Evolutionary conservation across 306 rosid species (phyloP).

Genomic region (Glycyrrhiza uralensis): DNA sequence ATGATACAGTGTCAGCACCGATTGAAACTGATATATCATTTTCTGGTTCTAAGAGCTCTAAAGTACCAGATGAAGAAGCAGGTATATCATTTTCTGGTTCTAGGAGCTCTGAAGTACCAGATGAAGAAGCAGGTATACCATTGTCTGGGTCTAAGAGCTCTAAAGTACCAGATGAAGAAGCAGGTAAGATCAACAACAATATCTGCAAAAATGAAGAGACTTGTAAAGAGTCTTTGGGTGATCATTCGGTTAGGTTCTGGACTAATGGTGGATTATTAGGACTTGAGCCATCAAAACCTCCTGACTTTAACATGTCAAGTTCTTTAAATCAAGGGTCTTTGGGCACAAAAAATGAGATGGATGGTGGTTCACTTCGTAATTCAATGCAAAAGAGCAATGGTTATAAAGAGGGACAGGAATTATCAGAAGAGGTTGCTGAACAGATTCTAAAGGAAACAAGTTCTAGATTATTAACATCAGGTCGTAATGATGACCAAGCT

Average conservation of each 20-base stretch:
- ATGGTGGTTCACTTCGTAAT: constrained; percentile 29
- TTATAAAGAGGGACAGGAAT: constrained; percentile 25
- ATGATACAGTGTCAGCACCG: constrained; percentile 40
- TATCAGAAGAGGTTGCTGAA: constrained; percentile 26
- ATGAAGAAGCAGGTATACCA: constrained; percentile 20
- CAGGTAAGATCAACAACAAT: constrained; percentile 31
- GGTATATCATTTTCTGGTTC: constrained; percentile 33
- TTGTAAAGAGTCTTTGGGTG: constrained; percentile 40
- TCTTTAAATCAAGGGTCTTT: constrained; percentile 38
- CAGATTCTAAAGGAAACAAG: constrained; percentile 34
- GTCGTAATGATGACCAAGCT: constrained; percentile 35
- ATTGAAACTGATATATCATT: constrained; percentile 22
- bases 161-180: constrained; percentile 38
- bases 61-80: too few species aligned
- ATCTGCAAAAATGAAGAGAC: constrained; percentile 44
- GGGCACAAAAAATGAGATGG: constrained; percentile 30
- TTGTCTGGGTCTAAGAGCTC: constrained; percentile 30
- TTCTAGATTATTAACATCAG: constrained; percentile 32
- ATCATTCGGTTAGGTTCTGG: constrained; percentile 69
- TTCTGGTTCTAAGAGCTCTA: constrained; percentile 32
- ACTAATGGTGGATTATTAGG: constrained; percentile 97
- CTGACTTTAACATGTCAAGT: constrained; percentile 57
- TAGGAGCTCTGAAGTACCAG: too few species aligned
- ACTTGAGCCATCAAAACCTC: constrained; percentile 96
- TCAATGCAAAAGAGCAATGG: constrained; percentile 35